Evolutionary conservation across 108 stramenopile genomes (phyloP), one percentile per base, ranked within the genome.

Genomic region (Nannochloropsis oceanica): DNA sequence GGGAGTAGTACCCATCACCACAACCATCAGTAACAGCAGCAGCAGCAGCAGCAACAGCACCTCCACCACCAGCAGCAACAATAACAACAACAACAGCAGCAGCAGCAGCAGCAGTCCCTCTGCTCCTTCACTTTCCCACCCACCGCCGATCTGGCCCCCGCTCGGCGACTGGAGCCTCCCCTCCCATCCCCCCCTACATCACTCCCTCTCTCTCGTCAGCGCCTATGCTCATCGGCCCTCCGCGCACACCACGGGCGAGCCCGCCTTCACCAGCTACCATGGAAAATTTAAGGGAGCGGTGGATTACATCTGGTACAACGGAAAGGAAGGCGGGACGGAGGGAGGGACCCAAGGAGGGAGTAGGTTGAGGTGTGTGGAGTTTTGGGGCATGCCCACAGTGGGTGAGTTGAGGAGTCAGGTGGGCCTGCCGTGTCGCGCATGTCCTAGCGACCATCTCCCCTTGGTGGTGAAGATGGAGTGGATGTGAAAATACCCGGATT

Each of bases 181-280:
- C 80, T 11, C 14, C 80, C 80, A 12, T 27, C 80, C 80, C 80
- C 26, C 80, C 80, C 80, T 27, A 26, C 14, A 24, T 26, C 34
- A 34, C 18, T 24, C 81, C 26, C 25, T 81, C n/a, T 2, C 14
- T 8, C 18, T 86, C 13, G 26, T n/a, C 46, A 89, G 89, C 42
- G 87, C 88, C 22, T 89, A 89, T 43, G 88, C 89, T 12, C 82
- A 88, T 42, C 82, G 83, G 42, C 83, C 87, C 25, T 42, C 86
- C 13, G 44, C 44, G 11, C 83, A 43, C 42, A 84, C 85, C 11
- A 89, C 89, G 10, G 88, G 88, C 26, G 89, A 89, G 88, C 89
- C 89, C 43, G 89, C 89, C 12, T 89, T 86, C 73, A 89, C 87
- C 22, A 86, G 24, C 10, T 89, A 84, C 82, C 88, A 89, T 25